Percentiles rank a stretch among this genome's conserved stretches.
These are phyloP conservation scores for Boehmeria nivea DNA, from an alignment of 306 rosid species.

Conservation along the genomic window DNA sequence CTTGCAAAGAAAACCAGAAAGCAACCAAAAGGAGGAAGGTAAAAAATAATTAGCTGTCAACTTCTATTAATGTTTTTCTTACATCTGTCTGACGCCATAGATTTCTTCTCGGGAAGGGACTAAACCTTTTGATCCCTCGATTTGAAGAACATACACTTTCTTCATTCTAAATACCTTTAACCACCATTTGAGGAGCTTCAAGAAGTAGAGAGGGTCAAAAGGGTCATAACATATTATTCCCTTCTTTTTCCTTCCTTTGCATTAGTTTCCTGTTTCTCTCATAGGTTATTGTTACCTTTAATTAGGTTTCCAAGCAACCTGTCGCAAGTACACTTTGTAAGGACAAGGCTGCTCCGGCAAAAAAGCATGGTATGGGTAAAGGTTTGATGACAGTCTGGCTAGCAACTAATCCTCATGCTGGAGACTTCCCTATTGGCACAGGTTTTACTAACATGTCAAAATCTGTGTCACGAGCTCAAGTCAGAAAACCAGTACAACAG, in stretches of 20 bases:
- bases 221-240: neutral
- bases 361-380: slow-evolving; percentile 84
- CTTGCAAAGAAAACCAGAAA: slow-evolving; percentile 43
- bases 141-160: neutral
- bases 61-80: slow-evolving; percentile 3
- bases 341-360: slow-evolving; percentile 27
- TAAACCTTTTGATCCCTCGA: neutral
- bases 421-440: slow-evolving; percentile 46
- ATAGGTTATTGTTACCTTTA: slow-evolving; percentile 1
- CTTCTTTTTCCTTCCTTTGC: neutral
- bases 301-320: slow-evolving; percentile 48
- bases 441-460: slow-evolving; percentile 43
- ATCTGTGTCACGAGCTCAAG: slow-evolving; percentile 22
- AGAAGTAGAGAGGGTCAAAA: neutral
- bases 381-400: slow-evolving; percentile 97
- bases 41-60: slow-evolving; percentile 1
- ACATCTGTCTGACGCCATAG: slow-evolving; percentile 4
- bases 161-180: neutral
- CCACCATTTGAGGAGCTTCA: neutral
- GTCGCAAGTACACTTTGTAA: slow-evolving; percentile 22
- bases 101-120: neutral
- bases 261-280: neutral
- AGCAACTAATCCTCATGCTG: slow-evolving; percentile 67
- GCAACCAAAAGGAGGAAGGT: slow-evolving; percentile 64
- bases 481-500: slow-evolving; percentile 39